Percentiles rank a stretch among this genome's conserved stretches.
phyloP scores from a whole-genome alignment of 805 yeast genomes.

The Candida maesae region DNA sequence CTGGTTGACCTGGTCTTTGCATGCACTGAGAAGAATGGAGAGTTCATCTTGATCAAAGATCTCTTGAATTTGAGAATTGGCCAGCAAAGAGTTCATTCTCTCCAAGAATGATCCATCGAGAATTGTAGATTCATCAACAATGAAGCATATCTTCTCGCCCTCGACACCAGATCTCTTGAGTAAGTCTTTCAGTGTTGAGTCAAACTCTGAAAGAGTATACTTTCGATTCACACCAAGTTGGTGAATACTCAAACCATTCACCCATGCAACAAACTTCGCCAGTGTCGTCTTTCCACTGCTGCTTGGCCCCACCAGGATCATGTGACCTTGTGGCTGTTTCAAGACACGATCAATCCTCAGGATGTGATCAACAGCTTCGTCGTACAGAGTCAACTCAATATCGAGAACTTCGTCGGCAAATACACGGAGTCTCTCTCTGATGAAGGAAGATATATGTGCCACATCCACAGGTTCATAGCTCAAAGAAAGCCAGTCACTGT shows the following conservation, averaged over 20 bases:
- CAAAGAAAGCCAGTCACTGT: conserved; percentile 70
- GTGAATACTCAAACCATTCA: conserved; percentile 64
- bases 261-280: conserved; percentile 85
- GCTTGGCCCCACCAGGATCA: conserved; percentile 78
- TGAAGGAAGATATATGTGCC: conserved; percentile 46
- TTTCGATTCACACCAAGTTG: conserved; percentile 54
- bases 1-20: conserved; percentile 52
- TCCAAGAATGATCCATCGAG: conserved; percentile 78
- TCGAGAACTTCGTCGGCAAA: conserved; percentile 80
- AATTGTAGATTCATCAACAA: conserved; percentile 79
- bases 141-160: conserved; percentile 63
- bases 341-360: conserved; percentile 78
- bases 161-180: conserved; percentile 46
- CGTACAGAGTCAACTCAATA: conserved; percentile 56
- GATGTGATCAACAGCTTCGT: conserved; percentile 69
- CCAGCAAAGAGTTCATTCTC: conserved; percentile 88
- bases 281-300: conserved; percentile 79
- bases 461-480: conserved; percentile 54
- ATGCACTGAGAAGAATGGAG: conserved; percentile 44
- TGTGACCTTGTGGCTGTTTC: conserved; percentile 84
- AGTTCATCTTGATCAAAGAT: conserved; percentile 75
- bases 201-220: conserved; percentile 64
- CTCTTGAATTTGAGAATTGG: conserved; percentile 92
- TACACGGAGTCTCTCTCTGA: conserved; percentile 57
- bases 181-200: conserved; percentile 51